Base-by-base conservation (phyloP, 495 filamentous ascomycete genomes). In the Niebla homalea region DNA sequence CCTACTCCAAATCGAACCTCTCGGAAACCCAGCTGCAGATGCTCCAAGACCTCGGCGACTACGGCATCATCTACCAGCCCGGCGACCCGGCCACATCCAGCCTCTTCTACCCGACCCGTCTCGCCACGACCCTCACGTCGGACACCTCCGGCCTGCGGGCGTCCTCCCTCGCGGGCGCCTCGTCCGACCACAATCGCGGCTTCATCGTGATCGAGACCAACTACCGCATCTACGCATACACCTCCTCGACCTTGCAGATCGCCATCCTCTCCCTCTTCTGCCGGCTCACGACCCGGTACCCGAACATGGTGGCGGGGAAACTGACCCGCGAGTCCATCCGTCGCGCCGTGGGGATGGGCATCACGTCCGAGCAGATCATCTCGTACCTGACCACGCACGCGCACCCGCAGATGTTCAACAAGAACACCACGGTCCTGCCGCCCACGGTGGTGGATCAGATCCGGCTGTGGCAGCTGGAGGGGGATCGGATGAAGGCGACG, bases 191-290 rank as follows among this genome's bases (percentile, higher is more conserved):
- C 53, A 73, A 68, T 29, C 61, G 67, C 10, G 90, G 89, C 35
- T 90, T 89, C 71, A 87, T 98, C 60, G 85, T 98, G 57, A 75
- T 97, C 57, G 92, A 98, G 72, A 98, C 92, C n/a, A 98, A 98
- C 69, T 96, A 96, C 69, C 85, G 92, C 23, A 67, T 98, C 56
- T 98, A 98, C 68, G 92, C 92, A 26, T 98, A 97, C 69, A 96
- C 93, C 5, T 80, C 79, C 21, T 95, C 88, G 0, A 85, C 87
- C 0, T 76, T 98, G 0, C 89, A 94, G 63, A 97, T 96, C 55
- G 85, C 87, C 47, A 84, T 98, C 43, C 79, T 98, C n/a, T 78
- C 81, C 29, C 81, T 98, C 52, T 98, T 98, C 68, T 75, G 80
- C 25, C 79, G 81, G 16, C 80, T 98, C 42, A 80, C 79, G 50